Evolutionary conservation across 1,284 basidiomycete species (phyloP), one percentile per base, ranked within the genome.

Genomic region (Boletus semigastroideus): DNA sequence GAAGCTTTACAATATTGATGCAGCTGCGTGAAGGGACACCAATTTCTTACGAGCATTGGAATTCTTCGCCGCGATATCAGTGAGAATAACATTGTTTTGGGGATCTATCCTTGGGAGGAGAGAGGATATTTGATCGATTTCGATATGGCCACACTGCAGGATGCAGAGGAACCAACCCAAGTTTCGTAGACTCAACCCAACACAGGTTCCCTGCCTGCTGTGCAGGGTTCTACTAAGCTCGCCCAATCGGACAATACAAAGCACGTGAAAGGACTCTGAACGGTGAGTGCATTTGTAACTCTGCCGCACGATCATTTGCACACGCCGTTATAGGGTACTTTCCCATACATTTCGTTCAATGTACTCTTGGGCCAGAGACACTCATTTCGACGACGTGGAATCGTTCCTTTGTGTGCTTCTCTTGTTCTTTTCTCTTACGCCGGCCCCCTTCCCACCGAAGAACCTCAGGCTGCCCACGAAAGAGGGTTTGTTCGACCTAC

Each of bases 31-130:
- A 3, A 43, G 62, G 60, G 60, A 0, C 62, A 63, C 16, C 20
- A 52, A 17, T 63, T 27, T 36, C 47, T 65, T 0, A 57, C 46
- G 5, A 41, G 1, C 0, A 50, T 58, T 0, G 55, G 51, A 0
- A 49, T 63, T 25, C 9, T 65, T 5, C 55, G 61, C 14, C 49
- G 60, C 0, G 58, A 63, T 2, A 37, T 61, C n/a, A 63, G 55
- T 25, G 52, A 65, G 41, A 58, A 64, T 47, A 64, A 63, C 7
- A 52, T 65, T 1, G 54, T 55, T 5, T 60, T 61, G 0, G 51
- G 44, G 0, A 5, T 41, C 14, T 27, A 16, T 20, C 62, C 60
- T 1, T 14, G 28, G 4, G 49, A 52, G 0, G 53, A 51, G 44
- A 10, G 54, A 28, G 62, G 62, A 2, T 51, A 51, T 30, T 9